Evolutionary conservation across 2,329 filamentous ascomycete genomes (phyloP).

Genomic region (Neonectria neomacrospora): DNA sequence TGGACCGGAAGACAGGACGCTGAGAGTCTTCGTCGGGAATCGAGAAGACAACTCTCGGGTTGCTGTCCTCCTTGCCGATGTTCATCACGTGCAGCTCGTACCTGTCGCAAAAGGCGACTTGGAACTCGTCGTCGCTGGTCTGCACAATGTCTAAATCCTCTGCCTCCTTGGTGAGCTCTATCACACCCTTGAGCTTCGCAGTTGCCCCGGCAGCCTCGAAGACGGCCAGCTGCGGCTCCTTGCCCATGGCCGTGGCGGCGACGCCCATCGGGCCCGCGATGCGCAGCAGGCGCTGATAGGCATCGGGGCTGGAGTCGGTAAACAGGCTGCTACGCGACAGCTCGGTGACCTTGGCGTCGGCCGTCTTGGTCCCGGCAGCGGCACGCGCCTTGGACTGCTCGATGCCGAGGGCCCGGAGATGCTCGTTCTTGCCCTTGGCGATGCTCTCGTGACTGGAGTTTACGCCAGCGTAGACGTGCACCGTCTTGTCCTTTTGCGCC

Average conservation of each 20-base stretch:
- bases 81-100: constrained; percentile 77
- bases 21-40: constrained; percentile 61
- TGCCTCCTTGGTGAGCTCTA: constrained; percentile 67
- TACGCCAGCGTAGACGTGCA: constrained; percentile 76
- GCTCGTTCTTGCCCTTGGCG: constrained; percentile 81
- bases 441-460: constrained; percentile 82
- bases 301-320: constrained; percentile 58
- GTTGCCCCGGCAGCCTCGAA: constrained; percentile 70
- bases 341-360: constrained; percentile 59
- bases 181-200: constrained; percentile 59
- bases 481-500: constrained; percentile 65
- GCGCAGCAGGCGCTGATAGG: constrained; percentile 70
- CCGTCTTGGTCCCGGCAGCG: constrained; percentile 44
- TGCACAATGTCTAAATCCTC: constrained; percentile 77
- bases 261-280: constrained; percentile 76
- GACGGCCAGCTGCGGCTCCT: constrained; percentile 80
- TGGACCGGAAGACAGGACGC: constrained; percentile 65
- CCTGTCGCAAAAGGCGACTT: constrained; percentile 82
- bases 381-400: constrained; percentile 51
- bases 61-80: constrained; percentile 60
- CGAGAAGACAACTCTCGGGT: constrained; percentile 66
- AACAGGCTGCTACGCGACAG: constrained; percentile 65
- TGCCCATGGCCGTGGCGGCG: constrained; percentile 81
- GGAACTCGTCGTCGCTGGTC: constrained; percentile 70
- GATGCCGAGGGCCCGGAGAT: constrained; percentile 81